Evolutionary conservation across 1,139 yeast genomes (phyloP).

Genomic region (Candida pseudoviswanathii): DNA sequence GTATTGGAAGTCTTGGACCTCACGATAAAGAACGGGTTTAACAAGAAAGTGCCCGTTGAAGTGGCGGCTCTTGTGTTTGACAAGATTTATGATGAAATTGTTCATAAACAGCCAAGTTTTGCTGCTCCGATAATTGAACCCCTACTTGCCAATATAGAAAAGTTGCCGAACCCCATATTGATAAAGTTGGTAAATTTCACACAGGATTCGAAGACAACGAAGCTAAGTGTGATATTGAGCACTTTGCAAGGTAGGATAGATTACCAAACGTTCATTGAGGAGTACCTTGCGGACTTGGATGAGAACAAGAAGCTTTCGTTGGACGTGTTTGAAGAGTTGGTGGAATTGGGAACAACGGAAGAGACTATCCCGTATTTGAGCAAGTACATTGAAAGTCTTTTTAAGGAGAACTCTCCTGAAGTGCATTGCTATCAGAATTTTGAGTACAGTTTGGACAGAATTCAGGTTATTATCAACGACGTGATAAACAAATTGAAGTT

Average conservation of each 20-base stretch:
- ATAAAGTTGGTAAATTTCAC: slow-evolving; percentile 27
- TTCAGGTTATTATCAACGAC: slow-evolving; percentile 25
- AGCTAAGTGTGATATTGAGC: slow-evolving; percentile 14
- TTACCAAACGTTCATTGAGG: slow-evolving; percentile 22
- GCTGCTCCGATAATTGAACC: slow-evolving; percentile 5
- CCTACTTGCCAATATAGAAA: slow-evolving; percentile 14
- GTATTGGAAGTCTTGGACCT: slow-evolving; percentile 7
- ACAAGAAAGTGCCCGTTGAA: slow-evolving; percentile 8
- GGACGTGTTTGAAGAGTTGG: slow-evolving; percentile 26
- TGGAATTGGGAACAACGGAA: slow-evolving; percentile 17
- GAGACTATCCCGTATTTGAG: slow-evolving; percentile 24
- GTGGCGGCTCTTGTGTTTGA: slow-evolving; percentile 10
- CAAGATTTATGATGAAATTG: slow-evolving; percentile 1
- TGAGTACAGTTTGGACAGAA: slow-evolving; percentile 32
- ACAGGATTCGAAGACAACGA: slow-evolving; percentile 20
- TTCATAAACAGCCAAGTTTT: slow-evolving; percentile 8
- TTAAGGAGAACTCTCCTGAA: slow-evolving; percentile 28
- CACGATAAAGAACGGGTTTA: slow-evolving; percentile 2
- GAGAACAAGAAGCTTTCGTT: slow-evolving; percentile 21
- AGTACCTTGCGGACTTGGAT: slow-evolving; percentile 24
- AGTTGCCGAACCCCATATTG: slow-evolving; percentile 22
- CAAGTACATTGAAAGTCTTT: slow-evolving; percentile 32
- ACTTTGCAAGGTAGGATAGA: slow-evolving; percentile 13
- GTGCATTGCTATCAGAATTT: slow-evolving; percentile 39
- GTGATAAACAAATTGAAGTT: slow-evolving; percentile 15